Percentiles rank a stretch among this genome's conserved stretches.
Conservation (phyloP, 2,329 filamentous ascomycete species). For the Didymella lethalis region DNA sequence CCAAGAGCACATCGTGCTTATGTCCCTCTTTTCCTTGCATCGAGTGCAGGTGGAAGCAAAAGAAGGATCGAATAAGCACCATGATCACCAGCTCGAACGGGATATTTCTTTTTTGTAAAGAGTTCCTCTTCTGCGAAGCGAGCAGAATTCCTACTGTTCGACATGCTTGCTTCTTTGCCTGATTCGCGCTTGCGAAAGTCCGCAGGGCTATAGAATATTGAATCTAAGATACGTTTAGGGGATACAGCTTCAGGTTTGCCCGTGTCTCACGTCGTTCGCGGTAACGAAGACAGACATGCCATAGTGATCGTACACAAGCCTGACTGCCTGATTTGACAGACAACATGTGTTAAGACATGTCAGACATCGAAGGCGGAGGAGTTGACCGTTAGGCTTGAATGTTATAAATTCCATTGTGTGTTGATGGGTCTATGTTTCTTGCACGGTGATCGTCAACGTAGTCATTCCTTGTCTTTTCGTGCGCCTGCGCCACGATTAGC, state of each 20-base stretch:
- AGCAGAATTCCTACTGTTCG: not conserved
- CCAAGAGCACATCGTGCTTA: too few species aligned
- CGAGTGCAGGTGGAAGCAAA: not conserved
- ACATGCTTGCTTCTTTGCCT: not conserved
- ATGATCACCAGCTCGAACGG: not conserved
- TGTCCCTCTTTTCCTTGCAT: too few species aligned
- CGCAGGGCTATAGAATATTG: not conserved
- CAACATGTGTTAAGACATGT: not conserved
- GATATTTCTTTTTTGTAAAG: not conserved
- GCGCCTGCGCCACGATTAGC: conserved; percentile 29
- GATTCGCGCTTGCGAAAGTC: not conserved
- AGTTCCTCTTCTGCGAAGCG: not conserved
- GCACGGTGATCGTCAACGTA: not conserved
- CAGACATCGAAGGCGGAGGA: not conserved
- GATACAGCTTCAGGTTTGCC: not conserved
- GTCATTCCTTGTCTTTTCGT: conserved; percentile 23
- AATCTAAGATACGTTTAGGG: not conserved
- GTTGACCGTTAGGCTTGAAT: not conserved
- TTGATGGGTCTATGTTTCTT: not conserved
- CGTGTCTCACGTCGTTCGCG: not conserved
- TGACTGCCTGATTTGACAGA: not conserved
- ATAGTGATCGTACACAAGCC: not conserved
- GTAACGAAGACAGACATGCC: not conserved
- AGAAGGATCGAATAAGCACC: not conserved
- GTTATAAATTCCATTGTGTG: not conserved